These are phyloP conservation scores for Protomyces inundatus DNA, from an alignment of 1,139 yeast genomes.

Conservation along the genomic window DNA sequence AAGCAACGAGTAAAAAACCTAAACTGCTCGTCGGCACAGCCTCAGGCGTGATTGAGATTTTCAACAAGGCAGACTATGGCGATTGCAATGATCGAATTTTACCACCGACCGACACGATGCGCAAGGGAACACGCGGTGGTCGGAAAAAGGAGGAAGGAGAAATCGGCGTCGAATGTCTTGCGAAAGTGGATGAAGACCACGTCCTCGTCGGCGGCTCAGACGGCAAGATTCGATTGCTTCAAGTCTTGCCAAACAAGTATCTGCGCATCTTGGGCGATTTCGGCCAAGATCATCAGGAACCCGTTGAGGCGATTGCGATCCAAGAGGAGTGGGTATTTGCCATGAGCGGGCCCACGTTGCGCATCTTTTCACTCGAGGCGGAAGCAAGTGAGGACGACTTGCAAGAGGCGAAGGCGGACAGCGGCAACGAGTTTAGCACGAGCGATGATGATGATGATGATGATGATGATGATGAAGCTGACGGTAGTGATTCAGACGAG, in stretches of 20 bases:
- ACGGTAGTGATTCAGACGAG: background rate
- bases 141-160: conserved; percentile 14
- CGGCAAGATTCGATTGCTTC: conserved; percentile 15
- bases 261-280: conserved; percentile 8
- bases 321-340: conserved; percentile 12
- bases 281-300: conserved; percentile 7
- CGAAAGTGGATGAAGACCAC: background rate
- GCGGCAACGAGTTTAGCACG: background rate
- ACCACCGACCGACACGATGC: background rate
- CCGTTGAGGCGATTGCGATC: conserved; percentile 11
- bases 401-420: background rate
- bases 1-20: background rate
- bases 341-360: conserved; percentile 2
- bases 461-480: background rate
- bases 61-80: conserved; percentile 23
- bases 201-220: conserved; percentile 21
- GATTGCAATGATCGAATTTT: conserved; percentile 20
- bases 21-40: conserved; percentile 26
- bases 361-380: conserved; percentile 1
- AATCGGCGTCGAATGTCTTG: conserved; percentile 22
- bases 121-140: background rate
- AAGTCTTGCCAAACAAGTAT: conserved; percentile 9
- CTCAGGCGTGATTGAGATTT: conserved; percentile 24
- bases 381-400: background rate
- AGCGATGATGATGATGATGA: conserved; percentile 1